A percentile compares a stretch with the other conserved stretches of the same genome.
phyloP scores from a whole-genome alignment of 495 filamentous ascomycete genomes.

The Trichoderma orchidacearum region DNA sequence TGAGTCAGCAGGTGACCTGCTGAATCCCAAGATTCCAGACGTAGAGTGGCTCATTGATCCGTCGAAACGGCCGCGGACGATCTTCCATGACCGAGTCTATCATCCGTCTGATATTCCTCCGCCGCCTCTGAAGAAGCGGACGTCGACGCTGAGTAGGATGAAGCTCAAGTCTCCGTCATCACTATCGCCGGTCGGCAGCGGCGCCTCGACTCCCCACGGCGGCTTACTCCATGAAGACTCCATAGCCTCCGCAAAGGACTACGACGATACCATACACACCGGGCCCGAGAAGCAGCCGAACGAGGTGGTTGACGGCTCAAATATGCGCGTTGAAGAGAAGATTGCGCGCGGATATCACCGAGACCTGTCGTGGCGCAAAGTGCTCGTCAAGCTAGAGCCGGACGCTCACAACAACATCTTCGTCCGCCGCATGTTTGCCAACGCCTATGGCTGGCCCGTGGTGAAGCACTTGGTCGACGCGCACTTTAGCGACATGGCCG shows the following conservation, averaged over 20 bases:
- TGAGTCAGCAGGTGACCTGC: slow-evolving; percentile 81
- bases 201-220: slow-evolving; percentile 6
- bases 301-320: slow-evolving; percentile 37
- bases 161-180: not conserved
- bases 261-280: slow-evolving; percentile 21
- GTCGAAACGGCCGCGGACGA: slow-evolving; percentile 70
- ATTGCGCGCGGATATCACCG: slow-evolving; percentile 91
- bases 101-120: slow-evolving; percentile 84
- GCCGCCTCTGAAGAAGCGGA: slow-evolving; percentile 49
- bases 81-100: slow-evolving; percentile 95
- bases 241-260: slow-evolving; percentile 18
- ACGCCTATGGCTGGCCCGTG: slow-evolving; percentile 96
- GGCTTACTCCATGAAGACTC: slow-evolving; percentile 14
- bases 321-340: slow-evolving; percentile 90
- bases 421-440: slow-evolving; percentile 88
- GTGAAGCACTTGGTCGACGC: slow-evolving; percentile 86
- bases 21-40: slow-evolving; percentile 79
- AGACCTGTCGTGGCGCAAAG: slow-evolving; percentile 86
- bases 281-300: slow-evolving; percentile 16
- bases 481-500: slow-evolving; percentile 64
- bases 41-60: slow-evolving; percentile 72
- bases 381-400: slow-evolving; percentile 85
- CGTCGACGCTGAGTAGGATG: slow-evolving; percentile 4
- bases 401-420: slow-evolving; percentile 99
- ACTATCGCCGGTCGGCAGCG: not conserved